A percentile compares a stretch with the other conserved stretches of the same genome.
Evolutionary conservation across 2,329 filamentous ascomycete genomes (phyloP).

Genomic region (Aspergillus ibericus): DNA sequence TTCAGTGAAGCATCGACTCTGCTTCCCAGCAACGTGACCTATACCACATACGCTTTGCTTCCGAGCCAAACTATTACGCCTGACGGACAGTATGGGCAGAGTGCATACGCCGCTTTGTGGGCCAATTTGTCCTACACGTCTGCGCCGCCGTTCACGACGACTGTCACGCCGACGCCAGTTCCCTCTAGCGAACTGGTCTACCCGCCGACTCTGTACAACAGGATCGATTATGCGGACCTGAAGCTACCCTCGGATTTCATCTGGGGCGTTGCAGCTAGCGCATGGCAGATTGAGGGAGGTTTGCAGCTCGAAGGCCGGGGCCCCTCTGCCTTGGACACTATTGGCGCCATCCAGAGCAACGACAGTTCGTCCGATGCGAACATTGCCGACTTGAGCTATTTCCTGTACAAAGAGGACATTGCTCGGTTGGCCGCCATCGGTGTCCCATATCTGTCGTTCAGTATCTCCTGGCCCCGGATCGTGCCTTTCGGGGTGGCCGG

Average conservation of each 20-base stretch:
- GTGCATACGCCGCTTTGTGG: conserved; percentile 40
- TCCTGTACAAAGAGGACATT: conserved; percentile 51
- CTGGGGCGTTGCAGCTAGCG: conserved; percentile 45
- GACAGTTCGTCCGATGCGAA: conserved; percentile 45
- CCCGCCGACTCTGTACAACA: conserved; percentile 55
- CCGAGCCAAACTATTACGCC: not conserved
- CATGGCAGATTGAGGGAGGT: conserved; percentile 49
- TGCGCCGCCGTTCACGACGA: conserved; percentile 50
- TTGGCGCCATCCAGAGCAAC: conserved; percentile 20
- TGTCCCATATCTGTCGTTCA: conserved; percentile 45
- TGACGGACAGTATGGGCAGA: conserved; percentile 34
- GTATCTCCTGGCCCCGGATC: conserved; percentile 51
- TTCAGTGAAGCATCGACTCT: conserved; percentile 4
- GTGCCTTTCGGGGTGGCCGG: conserved; percentile 48
- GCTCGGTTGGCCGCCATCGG: conserved; percentile 40
- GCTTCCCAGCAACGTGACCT: not conserved
- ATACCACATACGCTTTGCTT: conserved; percentile 5
- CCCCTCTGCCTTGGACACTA: conserved; percentile 42
- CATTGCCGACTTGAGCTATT: conserved; percentile 53
- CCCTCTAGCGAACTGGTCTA: conserved; percentile 56
- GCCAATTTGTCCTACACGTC: conserved; percentile 36
- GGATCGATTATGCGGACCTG: conserved; percentile 23
- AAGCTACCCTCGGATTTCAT: conserved; percentile 40
- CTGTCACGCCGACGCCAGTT: conserved; percentile 56
- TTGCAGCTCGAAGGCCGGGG: conserved; percentile 42